Percentiles rank a stretch among this genome's conserved stretches.
phyloP scores from a whole-genome alignment of 2,329 filamentous ascomycete genomes.

The Cladorrhinum sp. region DNA sequence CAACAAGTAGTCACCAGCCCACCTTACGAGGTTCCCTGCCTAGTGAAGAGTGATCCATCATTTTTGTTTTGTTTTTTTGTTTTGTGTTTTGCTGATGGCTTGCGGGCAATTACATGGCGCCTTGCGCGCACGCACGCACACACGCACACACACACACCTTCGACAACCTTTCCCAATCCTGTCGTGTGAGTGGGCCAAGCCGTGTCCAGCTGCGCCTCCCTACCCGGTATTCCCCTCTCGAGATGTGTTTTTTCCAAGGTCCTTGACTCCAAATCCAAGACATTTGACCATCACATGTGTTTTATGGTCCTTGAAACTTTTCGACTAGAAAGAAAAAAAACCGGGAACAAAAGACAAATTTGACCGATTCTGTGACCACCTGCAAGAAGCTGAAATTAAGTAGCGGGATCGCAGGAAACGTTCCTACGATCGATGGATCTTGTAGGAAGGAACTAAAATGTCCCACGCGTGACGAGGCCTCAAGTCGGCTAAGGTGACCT shows the following conservation, averaged over 20 bases:
- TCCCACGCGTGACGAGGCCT: constrained; percentile 22
- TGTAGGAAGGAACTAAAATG: too few species aligned
- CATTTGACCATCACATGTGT: constrained; percentile 16
- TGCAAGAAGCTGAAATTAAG: constrained; percentile 1
- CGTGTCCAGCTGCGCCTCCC: constrained; percentile 13
- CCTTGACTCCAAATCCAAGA: constrained; percentile 1
- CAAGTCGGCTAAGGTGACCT: constrained; percentile 19
- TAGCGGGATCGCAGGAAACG: constrained; percentile 10
- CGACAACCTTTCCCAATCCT: constrained; percentile 8
- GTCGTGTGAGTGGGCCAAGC: constrained; percentile 17
- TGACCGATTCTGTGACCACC: constrained; percentile 6
- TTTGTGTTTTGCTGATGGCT: too few species aligned
- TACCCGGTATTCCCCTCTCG: constrained; percentile 8
- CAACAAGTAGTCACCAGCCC: constrained; percentile 33
- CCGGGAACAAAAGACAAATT: constrained; percentile 11
- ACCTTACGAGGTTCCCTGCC: constrained; percentile 12
- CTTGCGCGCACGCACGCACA: too few species aligned
- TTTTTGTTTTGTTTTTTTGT: constrained; percentile 7
- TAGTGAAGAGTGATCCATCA: constrained; percentile 21
- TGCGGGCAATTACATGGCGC: constrained; percentile 23
- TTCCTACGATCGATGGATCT: constrained; percentile 10
- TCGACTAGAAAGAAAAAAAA: constrained; percentile 13
- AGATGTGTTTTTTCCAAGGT: constrained; percentile 11
- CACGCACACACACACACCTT: too few species aligned
- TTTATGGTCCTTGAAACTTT: too few species aligned